phyloP scores from a whole-genome alignment of 257 asterid genomes.

The Solanum lycopersicoides region DNA sequence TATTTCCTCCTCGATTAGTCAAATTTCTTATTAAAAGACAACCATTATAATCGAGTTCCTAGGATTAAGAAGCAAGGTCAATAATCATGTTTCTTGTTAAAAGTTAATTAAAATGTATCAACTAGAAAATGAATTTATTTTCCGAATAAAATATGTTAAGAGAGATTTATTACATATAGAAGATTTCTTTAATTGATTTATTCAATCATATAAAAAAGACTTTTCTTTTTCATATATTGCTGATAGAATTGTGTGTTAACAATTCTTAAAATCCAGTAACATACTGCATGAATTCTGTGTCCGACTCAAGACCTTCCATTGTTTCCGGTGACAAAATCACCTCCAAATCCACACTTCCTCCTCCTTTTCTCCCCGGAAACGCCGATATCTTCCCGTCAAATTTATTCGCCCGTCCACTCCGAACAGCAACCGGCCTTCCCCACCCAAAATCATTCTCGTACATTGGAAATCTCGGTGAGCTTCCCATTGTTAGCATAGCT shows the following conservation, averaged over 20 bases:
- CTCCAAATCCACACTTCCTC: constrained; percentile 33
- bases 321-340: constrained; percentile 29
- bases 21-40: too few relatives aligned
- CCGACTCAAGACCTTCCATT: constrained; percentile 20
- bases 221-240: not conserved
- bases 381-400: constrained; percentile 29
- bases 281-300: constrained; percentile 27
- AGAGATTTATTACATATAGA: not conserved
- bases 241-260: too few relatives aligned
- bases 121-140: not conserved
- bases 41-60: too few relatives aligned
- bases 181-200: not conserved
- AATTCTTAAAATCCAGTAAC: not conserved
- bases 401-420: constrained; percentile 26
- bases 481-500: constrained; percentile 30
- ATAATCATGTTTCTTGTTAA: too few relatives aligned
- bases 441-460: constrained; percentile 36
- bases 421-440: constrained; percentile 31
- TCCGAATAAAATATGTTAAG: not conserved
- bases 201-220: not conserved
- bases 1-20: too few relatives aligned
- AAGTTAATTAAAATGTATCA: too few relatives aligned
- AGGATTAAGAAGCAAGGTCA: too few relatives aligned
- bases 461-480: constrained; percentile 36
- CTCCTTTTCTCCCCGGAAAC: constrained; percentile 22